Conservation (phyloP, 805 yeast species). For the Isabelozyma rhagii region DNA sequence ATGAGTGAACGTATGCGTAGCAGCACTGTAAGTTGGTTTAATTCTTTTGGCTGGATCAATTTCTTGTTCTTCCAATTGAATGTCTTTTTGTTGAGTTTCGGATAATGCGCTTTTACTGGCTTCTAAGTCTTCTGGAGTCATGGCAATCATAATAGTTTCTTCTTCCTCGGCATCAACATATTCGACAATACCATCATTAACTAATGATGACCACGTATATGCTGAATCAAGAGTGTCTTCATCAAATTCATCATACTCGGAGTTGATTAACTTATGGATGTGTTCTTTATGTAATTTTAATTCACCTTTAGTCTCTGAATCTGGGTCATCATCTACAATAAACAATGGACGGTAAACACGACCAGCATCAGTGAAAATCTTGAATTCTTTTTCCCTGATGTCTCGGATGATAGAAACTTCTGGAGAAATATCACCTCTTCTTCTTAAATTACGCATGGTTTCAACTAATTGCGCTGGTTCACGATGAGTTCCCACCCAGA, state of each 20-base stretch:
- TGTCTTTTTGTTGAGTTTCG: conserved; percentile 41
- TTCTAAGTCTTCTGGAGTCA: conserved; percentile 96
- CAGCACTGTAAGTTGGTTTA: conserved; percentile 55
- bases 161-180: conserved; percentile 99
- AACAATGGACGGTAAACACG: conserved; percentile 96
- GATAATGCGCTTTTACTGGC: conserved; percentile 47
- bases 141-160: conserved; percentile 96
- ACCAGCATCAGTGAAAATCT: conserved; percentile 97
- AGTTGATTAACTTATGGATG: conserved; percentile 61
- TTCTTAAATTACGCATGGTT: conserved; percentile 85
- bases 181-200: conserved; percentile 86
- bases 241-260: conserved; percentile 61
- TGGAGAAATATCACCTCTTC: conserved; percentile 92
- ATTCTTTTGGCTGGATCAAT: conserved; percentile 82
- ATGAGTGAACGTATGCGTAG: conserved; percentile 85
- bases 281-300: conserved; percentile 83
- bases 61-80: conserved; percentile 43
- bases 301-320: conserved; percentile 67
- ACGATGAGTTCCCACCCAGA: conserved; percentile 98
- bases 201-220: conserved; percentile 82
- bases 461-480: conserved; percentile 91
- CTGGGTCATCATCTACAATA: conserved; percentile 83
- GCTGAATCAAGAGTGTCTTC: conserved; percentile 51
- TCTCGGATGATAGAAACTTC: conserved; percentile 97
- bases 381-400: conserved; percentile 93